A percentile compares a stretch with the other conserved stretches of the same genome.
These are phyloP conservation scores for Shiraia bambusicola DNA, from an alignment of 2,329 filamentous ascomycete genomes.

Conservation along the genomic window DNA sequence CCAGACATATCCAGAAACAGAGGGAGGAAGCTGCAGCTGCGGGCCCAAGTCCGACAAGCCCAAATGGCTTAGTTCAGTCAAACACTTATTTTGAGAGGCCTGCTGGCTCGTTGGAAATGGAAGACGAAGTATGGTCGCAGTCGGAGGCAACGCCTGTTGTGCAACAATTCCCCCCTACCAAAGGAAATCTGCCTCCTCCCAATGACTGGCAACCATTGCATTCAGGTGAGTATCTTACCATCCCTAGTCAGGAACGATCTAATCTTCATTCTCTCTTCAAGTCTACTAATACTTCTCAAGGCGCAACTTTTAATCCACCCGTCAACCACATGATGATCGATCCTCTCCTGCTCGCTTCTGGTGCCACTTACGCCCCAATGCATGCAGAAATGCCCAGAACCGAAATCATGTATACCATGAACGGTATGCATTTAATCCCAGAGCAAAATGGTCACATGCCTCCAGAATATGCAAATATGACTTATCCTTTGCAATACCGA, in stretches of 20 bases:
- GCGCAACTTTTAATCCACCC: slow-evolving; percentile 30
- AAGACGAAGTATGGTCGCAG: slow-evolving; percentile 42
- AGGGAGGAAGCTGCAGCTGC: slow-evolving; percentile 37
- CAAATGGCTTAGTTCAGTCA: slow-evolving; percentile 29
- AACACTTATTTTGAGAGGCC: slow-evolving; percentile 30
- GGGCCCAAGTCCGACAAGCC: slow-evolving; percentile 27
- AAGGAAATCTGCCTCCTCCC: slow-evolving; percentile 28
- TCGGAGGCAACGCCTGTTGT: slow-evolving; percentile 38
- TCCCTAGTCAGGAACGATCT: neutral
- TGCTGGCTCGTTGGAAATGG: slow-evolving; percentile 35
- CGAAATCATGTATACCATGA: slow-evolving; percentile 42
- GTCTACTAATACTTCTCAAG: slow-evolving; percentile 9
- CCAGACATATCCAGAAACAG: slow-evolving; percentile 43
- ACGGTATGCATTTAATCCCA: slow-evolving; percentile 39
- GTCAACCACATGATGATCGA: slow-evolving; percentile 44
- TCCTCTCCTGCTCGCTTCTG: slow-evolving; percentile 36
- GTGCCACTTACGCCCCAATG: slow-evolving; percentile 31
- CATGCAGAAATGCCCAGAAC: slow-evolving; percentile 36
- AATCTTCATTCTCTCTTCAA: neutral
- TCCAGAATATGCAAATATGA: slow-evolving; percentile 34
- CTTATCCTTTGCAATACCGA: slow-evolving; percentile 37
- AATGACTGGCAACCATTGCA: slow-evolving; percentile 35
- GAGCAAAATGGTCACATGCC: slow-evolving; percentile 30
- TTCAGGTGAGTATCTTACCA: slow-evolving; percentile 20
- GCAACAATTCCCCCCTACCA: slow-evolving; percentile 34